Percentiles rank a stretch among this genome's conserved stretches.
phyloP scores from a whole-genome alignment of 306 rosid genomes.

The Casuarina cunninghamiana region DNA sequence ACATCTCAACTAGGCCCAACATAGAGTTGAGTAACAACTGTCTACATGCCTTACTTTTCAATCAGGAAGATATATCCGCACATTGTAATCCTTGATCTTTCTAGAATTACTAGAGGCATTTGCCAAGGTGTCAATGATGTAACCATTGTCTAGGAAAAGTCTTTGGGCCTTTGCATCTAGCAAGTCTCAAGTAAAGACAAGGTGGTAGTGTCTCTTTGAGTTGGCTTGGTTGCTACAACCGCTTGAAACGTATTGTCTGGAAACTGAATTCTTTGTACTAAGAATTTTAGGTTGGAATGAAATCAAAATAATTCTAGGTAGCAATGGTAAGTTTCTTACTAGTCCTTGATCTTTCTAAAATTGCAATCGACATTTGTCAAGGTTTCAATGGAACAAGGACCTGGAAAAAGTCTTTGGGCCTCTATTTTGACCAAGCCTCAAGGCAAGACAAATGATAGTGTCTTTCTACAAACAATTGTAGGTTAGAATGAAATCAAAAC shows the following conservation, averaged over 20 bases:
- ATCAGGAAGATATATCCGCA: background rate
- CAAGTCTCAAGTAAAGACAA: conserved; percentile 6
- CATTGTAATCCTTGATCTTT: background rate
- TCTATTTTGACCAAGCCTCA: too few species aligned
- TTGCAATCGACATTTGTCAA: too few species aligned
- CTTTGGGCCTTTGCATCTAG: background rate
- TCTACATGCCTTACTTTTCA: background rate
- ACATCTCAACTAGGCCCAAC: background rate
- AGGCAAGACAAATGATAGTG: background rate
- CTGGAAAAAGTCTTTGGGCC: too few species aligned
- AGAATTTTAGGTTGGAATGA: background rate
- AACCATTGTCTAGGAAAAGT: background rate
- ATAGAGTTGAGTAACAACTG: background rate
- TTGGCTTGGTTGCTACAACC: background rate
- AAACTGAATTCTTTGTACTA: background rate
- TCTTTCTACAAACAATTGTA: background rate
- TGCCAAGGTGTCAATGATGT: background rate
- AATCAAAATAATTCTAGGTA: background rate
- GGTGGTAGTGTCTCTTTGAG: background rate
- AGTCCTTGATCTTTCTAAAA: too few species aligned
- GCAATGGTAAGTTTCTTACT: too few species aligned
- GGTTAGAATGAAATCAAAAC: background rate
- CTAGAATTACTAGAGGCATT: background rate
- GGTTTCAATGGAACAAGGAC: too few species aligned
- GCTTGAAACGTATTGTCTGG: background rate